These are phyloP conservation scores for Sarcodon aspratus DNA, from an alignment of 768 basidiomycete species.

Conservation along the genomic window DNA sequence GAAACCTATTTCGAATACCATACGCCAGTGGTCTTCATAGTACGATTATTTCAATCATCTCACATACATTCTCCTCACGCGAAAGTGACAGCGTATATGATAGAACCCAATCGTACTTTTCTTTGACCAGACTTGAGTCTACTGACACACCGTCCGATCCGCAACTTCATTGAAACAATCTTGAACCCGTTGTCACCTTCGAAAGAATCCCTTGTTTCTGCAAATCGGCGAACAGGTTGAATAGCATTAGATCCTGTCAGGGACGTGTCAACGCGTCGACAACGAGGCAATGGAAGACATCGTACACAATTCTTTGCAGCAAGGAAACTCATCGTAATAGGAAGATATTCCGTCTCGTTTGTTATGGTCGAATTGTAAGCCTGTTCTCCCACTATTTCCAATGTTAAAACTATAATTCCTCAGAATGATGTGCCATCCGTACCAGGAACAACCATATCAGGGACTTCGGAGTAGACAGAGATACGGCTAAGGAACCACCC, in stretches of 20 bases:
- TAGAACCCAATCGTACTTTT: no score
- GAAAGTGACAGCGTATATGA: no score
- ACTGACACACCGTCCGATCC: no score
- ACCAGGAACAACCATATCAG: constrained; percentile 21
- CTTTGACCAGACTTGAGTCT: no score
- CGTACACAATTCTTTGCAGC: constrained; percentile 17
- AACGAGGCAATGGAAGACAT: not conserved
- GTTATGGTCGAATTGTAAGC: constrained; percentile 19
- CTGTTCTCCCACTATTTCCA: constrained; percentile 13
- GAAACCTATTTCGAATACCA: no score
- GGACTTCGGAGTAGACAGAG: constrained; percentile 12
- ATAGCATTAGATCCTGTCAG: constrained; percentile 16
- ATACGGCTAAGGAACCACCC: constrained; percentile 14
- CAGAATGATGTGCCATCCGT: not conserved
- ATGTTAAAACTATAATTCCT: not conserved
- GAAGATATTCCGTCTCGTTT: constrained; percentile 14
- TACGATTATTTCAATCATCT: no score
- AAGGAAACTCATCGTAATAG: constrained; percentile 18
- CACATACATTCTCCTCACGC: no score
- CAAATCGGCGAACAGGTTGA: constrained; percentile 15
- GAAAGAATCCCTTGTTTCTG: constrained; percentile 12
- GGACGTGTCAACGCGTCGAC: not conserved
- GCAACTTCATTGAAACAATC: constrained; percentile 5
- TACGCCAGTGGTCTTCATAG: no score
- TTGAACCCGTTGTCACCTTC: constrained; percentile 11